These are phyloP conservation scores for Phyllosticta citriasiana DNA, from an alignment of 2,329 filamentous ascomycete species.

Conservation along the genomic window DNA sequence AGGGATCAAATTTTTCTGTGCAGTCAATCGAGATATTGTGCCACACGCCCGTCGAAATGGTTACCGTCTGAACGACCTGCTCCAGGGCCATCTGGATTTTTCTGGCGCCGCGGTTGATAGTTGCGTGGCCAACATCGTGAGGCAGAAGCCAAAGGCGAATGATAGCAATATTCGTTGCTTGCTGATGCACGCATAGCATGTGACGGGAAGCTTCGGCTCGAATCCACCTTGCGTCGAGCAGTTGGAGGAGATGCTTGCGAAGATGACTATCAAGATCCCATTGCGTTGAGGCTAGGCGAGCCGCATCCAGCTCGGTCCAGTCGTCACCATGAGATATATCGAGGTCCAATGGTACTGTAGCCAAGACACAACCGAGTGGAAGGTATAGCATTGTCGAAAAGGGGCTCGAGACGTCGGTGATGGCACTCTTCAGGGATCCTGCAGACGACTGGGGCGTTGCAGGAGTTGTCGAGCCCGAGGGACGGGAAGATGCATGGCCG, in stretches of 20 bases:
- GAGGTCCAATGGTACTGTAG: neutral
- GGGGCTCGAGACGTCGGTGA: neutral
- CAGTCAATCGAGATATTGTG: slow-evolving; percentile 16
- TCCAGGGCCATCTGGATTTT: slow-evolving; percentile 38
- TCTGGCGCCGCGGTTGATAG: slow-evolving; percentile 40
- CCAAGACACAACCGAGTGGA: neutral
- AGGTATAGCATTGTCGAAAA: neutral
- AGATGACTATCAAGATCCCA: neutral
- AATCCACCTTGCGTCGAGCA: slow-evolving; percentile 27
- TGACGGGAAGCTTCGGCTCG: slow-evolving; percentile 18
- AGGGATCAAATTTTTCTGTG: slow-evolving; percentile 26
- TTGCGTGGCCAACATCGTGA: slow-evolving; percentile 50
- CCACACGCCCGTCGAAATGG: slow-evolving; percentile 50
- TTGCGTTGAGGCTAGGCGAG: slow-evolving; percentile 9
- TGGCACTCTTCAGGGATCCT: neutral
- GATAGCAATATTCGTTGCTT: slow-evolving; percentile 11
- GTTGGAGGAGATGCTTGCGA: slow-evolving; percentile 17
- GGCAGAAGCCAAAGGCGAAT: slow-evolving; percentile 54
- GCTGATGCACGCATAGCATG: neutral
- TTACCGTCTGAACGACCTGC: slow-evolving; percentile 42
- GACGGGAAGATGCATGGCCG: neutral
- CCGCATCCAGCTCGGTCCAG: slow-evolving; percentile 20
- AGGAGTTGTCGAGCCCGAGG: neutral
- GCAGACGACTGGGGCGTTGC: neutral
- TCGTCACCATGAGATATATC: neutral